These are phyloP conservation scores for Penicillium oxalicum DNA, from an alignment of 2,329 filamentous ascomycete species.

Conservation along the genomic window DNA sequence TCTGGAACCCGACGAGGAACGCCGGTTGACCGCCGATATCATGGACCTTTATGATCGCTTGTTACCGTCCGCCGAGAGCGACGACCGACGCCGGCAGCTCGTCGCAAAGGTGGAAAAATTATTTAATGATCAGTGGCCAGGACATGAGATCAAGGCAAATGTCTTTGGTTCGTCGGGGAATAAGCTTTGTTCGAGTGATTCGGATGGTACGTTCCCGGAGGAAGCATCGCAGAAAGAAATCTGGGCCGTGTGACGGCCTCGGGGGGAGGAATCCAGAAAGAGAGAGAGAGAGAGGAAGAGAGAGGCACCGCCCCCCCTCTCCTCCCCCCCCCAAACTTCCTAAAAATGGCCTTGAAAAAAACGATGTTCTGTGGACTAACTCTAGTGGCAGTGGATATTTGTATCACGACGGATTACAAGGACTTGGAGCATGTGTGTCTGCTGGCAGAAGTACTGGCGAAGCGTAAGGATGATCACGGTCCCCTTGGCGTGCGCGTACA, in stretches of 20 bases:
- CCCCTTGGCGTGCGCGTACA: not conserved
- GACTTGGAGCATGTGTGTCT: conserved; percentile 84
- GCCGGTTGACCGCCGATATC: conserved; percentile 74
- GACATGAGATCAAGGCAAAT: conserved; percentile 80
- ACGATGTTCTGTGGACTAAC: conserved; percentile 18
- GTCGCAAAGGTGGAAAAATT: conserved; percentile 83
- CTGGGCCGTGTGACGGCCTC: too few species aligned
- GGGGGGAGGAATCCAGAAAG: not conserved
- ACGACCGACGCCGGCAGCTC: conserved; percentile 66
- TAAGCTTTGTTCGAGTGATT: conserved; percentile 87
- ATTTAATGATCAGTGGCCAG: conserved; percentile 87
- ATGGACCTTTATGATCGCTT: conserved; percentile 76
- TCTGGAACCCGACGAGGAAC: conserved; percentile 66
- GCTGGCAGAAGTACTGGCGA: conserved; percentile 77
- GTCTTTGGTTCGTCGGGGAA: conserved; percentile 99
- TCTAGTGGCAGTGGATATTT: conserved; percentile 72
- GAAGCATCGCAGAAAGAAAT: not conserved
- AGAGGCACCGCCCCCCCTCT: too few species aligned
- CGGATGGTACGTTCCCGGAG: conserved; percentile 63
- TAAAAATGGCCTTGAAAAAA: not conserved
- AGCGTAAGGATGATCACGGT: conserved; percentile 55
- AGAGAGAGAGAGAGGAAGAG: not conserved
- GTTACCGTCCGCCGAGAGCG: conserved; percentile 73
- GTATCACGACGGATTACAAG: conserved; percentile 87
- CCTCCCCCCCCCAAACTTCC: too few species aligned